Evolutionary conservation across 805 yeast species (phyloP).

Genomic region (Kodamaea kaohsiungensis): DNA sequence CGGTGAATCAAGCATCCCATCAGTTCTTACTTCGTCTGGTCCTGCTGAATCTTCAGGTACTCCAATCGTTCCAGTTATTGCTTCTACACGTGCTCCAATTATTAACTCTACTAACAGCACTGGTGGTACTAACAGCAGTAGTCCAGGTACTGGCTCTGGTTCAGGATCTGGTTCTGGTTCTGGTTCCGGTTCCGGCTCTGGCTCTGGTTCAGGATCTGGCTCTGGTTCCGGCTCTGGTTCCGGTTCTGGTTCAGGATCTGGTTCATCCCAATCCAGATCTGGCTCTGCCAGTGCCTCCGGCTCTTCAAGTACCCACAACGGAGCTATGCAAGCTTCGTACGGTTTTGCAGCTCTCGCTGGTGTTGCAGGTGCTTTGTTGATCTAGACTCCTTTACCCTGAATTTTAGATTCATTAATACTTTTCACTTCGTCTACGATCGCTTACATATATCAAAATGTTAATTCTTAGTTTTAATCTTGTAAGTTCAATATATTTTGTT

Average conservation of each 20-base stretch:
- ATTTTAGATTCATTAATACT: not conserved
- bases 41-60: constrained; percentile 5
- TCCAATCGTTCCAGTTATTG: not conserved
- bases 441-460: not conserved
- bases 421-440: constrained; percentile 3
- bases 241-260: not conserved
- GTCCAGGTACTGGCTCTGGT: constrained; percentile 14
- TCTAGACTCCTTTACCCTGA: constrained; percentile 11
- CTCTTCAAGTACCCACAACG: constrained; percentile 2
- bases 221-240: constrained; percentile 6
- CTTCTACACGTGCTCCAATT: not conserved
- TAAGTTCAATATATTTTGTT: not conserved
- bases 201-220: constrained; percentile 6
- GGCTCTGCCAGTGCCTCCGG: constrained; percentile 9
- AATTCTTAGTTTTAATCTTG: not conserved
- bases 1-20: not conserved
- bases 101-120: not conserved
- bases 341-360: constrained; percentile 20
- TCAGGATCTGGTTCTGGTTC: constrained; percentile 8
- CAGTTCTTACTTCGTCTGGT: not conserved
- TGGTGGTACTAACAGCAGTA: constrained; percentile 10
- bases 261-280: constrained; percentile 6
- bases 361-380: constrained; percentile 20
- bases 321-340: constrained; percentile 9
- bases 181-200: constrained; percentile 8